These are phyloP conservation scores for Galeopsis tetrahit DNA, from an alignment of 257 asterid species.

Conservation along the genomic window DNA sequence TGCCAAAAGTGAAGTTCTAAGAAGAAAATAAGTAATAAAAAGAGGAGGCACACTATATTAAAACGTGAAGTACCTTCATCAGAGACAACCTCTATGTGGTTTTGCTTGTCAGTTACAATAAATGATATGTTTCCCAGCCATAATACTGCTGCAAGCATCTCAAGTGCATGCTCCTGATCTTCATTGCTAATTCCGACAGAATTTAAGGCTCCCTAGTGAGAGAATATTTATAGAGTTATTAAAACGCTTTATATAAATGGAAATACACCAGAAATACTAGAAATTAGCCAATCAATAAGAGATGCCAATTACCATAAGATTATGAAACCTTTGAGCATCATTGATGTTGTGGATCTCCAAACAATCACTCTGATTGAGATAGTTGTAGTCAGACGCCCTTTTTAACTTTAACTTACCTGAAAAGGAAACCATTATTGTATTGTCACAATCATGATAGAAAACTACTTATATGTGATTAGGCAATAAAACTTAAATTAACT, in stretches of 20 bases:
- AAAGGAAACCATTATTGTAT: slow-evolving; percentile 30
- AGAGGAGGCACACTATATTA: slow-evolving; percentile 32
- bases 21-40: slow-evolving; percentile 30
- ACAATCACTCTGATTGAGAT: slow-evolving; percentile 82
- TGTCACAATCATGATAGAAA: slow-evolving; percentile 22
- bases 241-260: slow-evolving; percentile 18
- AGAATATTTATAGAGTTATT: slow-evolving; percentile 29
- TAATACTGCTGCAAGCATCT: slow-evolving; percentile 91
- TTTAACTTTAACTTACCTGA: slow-evolving; percentile 77
- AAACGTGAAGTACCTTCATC: slow-evolving; percentile 74
- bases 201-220: slow-evolving; percentile 71
- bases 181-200: slow-evolving; percentile 64
- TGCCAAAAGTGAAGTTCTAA: neutral
- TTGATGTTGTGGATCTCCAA: slow-evolving; percentile 63
- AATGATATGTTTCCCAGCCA: slow-evolving; percentile 97
- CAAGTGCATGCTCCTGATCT: slow-evolving; percentile 76
- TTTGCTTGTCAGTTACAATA: slow-evolving; percentile 68
- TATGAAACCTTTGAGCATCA: slow-evolving; percentile 69
- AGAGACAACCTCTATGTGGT: slow-evolving; percentile 72
- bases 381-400: slow-evolving; percentile 67
- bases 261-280: slow-evolving; percentile 17
- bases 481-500: neutral
- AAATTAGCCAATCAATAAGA: neutral
- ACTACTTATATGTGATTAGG: slow-evolving; percentile 4
- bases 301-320: slow-evolving; percentile 55